Percentiles rank a stretch among this genome's conserved stretches.
phyloP scores from a whole-genome alignment of 2,329 filamentous ascomycete species.

The Pochonia chlamydosporia region DNA sequence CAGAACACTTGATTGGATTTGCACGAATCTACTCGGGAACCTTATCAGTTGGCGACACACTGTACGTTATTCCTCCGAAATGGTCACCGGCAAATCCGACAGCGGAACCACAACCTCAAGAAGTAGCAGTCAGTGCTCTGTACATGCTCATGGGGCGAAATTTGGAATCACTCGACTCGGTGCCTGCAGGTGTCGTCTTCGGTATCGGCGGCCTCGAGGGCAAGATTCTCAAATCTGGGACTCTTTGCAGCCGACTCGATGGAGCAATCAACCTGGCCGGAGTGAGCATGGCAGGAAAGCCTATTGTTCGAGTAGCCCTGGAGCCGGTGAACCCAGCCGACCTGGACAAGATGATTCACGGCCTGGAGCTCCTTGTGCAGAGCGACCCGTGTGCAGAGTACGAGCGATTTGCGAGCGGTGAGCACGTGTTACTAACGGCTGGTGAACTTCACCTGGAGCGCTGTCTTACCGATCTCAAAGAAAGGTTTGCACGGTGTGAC shows the following conservation, averaged over 20 bases:
- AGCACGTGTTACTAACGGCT: slow-evolving; percentile 91
- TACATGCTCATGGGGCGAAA: slow-evolving; percentile 96
- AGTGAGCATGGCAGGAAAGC: slow-evolving; percentile 70
- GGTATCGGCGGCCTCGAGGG: slow-evolving; percentile 90
- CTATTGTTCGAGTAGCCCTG: slow-evolving; percentile 93
- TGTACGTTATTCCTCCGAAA: slow-evolving; percentile 90
- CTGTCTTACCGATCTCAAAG: slow-evolving; percentile 86
- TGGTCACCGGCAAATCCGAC: slow-evolving; percentile 78
- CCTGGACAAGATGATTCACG: slow-evolving; percentile 89
- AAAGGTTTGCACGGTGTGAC: slow-evolving; percentile 89
- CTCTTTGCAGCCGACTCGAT: slow-evolving; percentile 79
- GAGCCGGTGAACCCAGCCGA: slow-evolving; percentile 88
- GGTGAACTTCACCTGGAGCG: slow-evolving; percentile 92
- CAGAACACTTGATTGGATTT: slow-evolving; percentile 90
- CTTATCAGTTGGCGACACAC: slow-evolving; percentile 78
- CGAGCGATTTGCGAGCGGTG: slow-evolving; percentile 84
- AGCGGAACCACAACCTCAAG: slow-evolving; percentile 66
- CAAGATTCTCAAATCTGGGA: slow-evolving; percentile 92
- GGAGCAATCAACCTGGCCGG: slow-evolving; percentile 89
- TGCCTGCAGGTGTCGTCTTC: slow-evolving; percentile 92
- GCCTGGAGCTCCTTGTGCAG: slow-evolving; percentile 80
- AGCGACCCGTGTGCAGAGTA: slow-evolving; percentile 96
- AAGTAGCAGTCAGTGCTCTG: slow-evolving; percentile 77
- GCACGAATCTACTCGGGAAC: slow-evolving; percentile 90
- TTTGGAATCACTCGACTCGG: slow-evolving; percentile 73